Evolutionary conservation across 192 early-diverging fungal species (phyloP).

Genomic region (Coemansia sp.): DNA sequence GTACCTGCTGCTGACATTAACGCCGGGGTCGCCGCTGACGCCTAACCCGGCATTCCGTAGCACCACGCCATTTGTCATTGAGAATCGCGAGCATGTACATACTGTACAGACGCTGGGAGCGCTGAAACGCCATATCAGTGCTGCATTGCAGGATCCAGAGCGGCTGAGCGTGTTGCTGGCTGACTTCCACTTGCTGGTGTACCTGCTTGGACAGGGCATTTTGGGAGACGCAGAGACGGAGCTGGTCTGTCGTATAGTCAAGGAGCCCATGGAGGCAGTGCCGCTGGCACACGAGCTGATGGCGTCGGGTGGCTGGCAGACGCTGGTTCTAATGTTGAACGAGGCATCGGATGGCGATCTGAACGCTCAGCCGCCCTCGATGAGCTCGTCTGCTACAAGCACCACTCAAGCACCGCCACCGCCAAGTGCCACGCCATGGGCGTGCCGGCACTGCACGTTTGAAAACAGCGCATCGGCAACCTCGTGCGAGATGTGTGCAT

Average conservation of each 20-base stretch:
- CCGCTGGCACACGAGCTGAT: conserved; percentile 18
- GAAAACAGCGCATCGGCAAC: conserved; percentile 18
- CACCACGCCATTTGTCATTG: conserved; percentile 64
- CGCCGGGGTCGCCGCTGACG: conserved; percentile 86
- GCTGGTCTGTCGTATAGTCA: conserved; percentile 23
- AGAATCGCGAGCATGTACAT: conserved; percentile 68
- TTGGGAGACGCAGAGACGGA: conserved; percentile 59
- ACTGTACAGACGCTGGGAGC: conserved; percentile 58
- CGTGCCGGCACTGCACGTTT: conserved; percentile 50
- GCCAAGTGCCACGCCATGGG: conserved; percentile 13
- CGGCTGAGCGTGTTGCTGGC: conserved; percentile 58
- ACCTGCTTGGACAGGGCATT: conserved; percentile 62
- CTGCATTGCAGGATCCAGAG: conserved; percentile 20
- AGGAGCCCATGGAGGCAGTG: conserved; percentile 11
- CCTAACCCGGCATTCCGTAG: conserved; percentile 73
- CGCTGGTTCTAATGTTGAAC: conserved; percentile 33
- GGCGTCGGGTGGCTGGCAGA: conserved; percentile 39
- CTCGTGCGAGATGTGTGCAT: conserved; percentile 47
- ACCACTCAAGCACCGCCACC: not conserved
- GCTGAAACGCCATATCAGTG: conserved; percentile 57
- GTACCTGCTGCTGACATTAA: conserved; percentile 89
- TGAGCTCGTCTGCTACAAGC: not conserved
- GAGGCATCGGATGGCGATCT: conserved; percentile 36
- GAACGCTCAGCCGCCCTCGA: conserved; percentile 8
- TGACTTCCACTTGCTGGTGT: conserved; percentile 86